A percentile compares a stretch with the other conserved stretches of the same genome.
Evolutionary conservation across 768 basidiomycete species (phyloP).

Genomic region (Tricholoma flavovirens): DNA sequence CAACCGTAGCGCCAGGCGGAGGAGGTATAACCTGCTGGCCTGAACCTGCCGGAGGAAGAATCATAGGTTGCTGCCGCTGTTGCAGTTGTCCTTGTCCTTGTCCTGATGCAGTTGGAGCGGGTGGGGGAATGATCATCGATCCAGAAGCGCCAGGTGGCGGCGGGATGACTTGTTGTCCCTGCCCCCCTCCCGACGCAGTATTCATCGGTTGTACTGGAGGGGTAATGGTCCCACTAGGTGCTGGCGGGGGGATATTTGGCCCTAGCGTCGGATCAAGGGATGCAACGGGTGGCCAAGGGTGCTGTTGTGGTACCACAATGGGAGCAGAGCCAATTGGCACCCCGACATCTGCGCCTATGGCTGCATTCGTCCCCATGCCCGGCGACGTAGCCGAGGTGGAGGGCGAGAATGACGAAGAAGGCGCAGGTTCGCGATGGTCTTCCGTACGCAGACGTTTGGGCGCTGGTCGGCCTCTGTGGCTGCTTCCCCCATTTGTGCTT

Average conservation of each 20-base stretch:
- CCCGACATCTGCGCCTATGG: constrained; percentile 8
- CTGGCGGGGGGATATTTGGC: constrained; percentile 30
- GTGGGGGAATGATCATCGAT: not conserved
- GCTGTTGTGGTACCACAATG: constrained; percentile 24
- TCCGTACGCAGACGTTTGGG: constrained; percentile 33
- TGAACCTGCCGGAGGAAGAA: constrained; percentile 17
- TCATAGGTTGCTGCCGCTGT: constrained; percentile 7
- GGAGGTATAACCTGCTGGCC: constrained; percentile 3
- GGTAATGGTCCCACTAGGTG: constrained; percentile 15
- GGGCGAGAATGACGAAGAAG: not conserved
- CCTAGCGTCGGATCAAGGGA: constrained; percentile 28
- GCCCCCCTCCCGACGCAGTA: not conserved
- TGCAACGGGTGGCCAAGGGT: constrained; percentile 26
- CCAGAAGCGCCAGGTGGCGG: not conserved
- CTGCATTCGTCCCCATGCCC: constrained; percentile 3
- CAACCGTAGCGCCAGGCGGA: not conserved
- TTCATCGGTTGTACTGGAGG: not conserved
- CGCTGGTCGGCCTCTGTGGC: constrained; percentile 18
- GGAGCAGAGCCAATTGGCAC: constrained; percentile 13
- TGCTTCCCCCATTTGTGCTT: not conserved
- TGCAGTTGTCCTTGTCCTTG: constrained; percentile 17
- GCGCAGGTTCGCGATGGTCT: constrained; percentile 17
- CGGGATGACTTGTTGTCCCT: not conserved
- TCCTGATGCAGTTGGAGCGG: not conserved
- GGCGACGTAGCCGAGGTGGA: not conserved